These are phyloP conservation scores for Mycena metata DNA, from an alignment of 768 basidiomycete species.

Conservation along the genomic window DNA sequence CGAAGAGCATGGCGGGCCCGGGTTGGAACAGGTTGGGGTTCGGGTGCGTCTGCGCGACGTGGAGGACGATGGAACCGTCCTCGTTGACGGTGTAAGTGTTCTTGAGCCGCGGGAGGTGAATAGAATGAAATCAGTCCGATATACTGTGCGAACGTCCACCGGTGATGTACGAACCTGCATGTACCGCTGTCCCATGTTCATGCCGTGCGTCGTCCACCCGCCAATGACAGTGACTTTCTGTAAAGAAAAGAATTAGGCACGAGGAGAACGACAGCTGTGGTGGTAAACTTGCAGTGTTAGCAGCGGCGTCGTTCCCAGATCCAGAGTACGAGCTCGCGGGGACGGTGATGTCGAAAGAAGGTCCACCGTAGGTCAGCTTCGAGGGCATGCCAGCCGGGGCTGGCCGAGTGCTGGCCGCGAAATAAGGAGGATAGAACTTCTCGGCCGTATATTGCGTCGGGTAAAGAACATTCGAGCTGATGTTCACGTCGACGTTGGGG, in stretches of 20 bases:
- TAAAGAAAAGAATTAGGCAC: no score
- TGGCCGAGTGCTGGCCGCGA: slow-evolving; percentile 77
- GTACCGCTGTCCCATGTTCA: slow-evolving; percentile 90
- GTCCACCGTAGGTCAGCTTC: slow-evolving; percentile 86
- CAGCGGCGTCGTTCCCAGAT: slow-evolving; percentile 76
- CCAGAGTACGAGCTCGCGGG: slow-evolving; percentile 76
- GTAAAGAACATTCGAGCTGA: slow-evolving; percentile 56
- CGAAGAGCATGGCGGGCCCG: slow-evolving; percentile 87
- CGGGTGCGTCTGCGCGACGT: slow-evolving; percentile 86
- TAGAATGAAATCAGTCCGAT: slow-evolving; percentile 44
- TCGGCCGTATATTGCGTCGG: slow-evolving; percentile 88
- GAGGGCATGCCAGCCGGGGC: slow-evolving; percentile 77
- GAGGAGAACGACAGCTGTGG: no score
- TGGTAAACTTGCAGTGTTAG: no score
- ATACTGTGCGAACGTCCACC: no score
- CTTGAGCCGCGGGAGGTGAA: slow-evolving; percentile 85
- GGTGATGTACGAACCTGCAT: slow-evolving; percentile 11
- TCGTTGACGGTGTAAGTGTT: slow-evolving; percentile 84
- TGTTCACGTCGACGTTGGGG: slow-evolving; percentile 88
- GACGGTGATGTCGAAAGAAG: slow-evolving; percentile 81
- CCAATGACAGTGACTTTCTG: slow-evolving; percentile 81
- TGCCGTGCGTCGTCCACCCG: slow-evolving; percentile 88
- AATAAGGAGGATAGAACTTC: slow-evolving; percentile 94
- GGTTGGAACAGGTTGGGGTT: slow-evolving; percentile 91
- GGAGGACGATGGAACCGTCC: slow-evolving; percentile 81